Percentiles rank a stretch among this genome's conserved stretches.
Evolutionary conservation across 768 basidiomycete genomes (phyloP).

Genomic region (Mycena galericulata): DNA sequence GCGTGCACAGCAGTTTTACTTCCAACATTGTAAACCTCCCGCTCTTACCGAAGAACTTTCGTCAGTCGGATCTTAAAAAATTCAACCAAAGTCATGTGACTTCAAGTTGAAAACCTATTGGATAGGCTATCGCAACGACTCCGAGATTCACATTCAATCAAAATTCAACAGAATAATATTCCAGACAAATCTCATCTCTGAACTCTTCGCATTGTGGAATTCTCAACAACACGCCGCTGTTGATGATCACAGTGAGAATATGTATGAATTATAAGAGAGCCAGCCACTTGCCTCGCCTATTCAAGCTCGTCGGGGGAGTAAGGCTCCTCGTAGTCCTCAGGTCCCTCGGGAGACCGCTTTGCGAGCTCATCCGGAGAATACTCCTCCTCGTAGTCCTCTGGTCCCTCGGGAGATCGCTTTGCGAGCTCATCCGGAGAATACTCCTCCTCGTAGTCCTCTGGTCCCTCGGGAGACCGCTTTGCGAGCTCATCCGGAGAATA

Average conservation of each 20-base stretch:
- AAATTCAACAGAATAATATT: neutral
- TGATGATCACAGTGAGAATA: neutral
- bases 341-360: neutral
- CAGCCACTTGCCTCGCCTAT: too few relatives aligned
- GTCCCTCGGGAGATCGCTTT: constrained; percentile 1
- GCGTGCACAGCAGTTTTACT: too few relatives aligned
- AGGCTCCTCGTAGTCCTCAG: neutral
- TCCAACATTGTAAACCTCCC: too few relatives aligned
- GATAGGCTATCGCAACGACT: neutral
- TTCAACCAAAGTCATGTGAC: constrained; percentile 22
- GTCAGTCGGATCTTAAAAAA: too few relatives aligned
- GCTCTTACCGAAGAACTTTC: too few relatives aligned
- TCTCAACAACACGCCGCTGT: too few relatives aligned
- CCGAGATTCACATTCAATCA: neutral
- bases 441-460: neutral
- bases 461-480: neutral
- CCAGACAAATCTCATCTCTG: neutral
- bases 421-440: constrained; percentile 8
- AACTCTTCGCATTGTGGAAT: too few relatives aligned
- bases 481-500: constrained; percentile 16
- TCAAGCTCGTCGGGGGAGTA: neutral
- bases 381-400: neutral
- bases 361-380: constrained; percentile 23
- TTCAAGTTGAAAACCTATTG: neutral
- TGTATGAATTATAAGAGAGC: too few relatives aligned